These are phyloP conservation scores for Aureobasidium pullulans DNA, from an alignment of 2,329 filamentous ascomycete species.

Conservation along the genomic window DNA sequence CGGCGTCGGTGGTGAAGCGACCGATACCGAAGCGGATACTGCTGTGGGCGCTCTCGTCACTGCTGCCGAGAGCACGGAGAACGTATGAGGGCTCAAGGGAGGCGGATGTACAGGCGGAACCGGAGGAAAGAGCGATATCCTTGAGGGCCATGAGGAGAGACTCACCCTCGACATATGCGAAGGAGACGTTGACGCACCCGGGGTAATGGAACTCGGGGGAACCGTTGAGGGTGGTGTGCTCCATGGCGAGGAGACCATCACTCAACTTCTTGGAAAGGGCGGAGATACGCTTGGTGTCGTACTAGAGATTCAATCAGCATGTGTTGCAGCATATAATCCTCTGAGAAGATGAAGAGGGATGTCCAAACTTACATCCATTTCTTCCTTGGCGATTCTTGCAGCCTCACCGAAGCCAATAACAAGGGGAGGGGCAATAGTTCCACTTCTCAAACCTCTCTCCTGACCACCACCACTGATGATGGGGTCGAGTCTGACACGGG, in stretches of 20 bases:
- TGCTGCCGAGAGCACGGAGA: constrained; percentile 85
- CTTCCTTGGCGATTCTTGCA: constrained; percentile 81
- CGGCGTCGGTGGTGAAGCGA: constrained; percentile 86
- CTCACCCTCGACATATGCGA: constrained; percentile 96
- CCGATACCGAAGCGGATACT: constrained; percentile 97
- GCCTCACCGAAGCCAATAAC: constrained; percentile 93
- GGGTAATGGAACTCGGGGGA: constrained; percentile 79
- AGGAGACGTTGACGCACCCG: constrained; percentile 96
- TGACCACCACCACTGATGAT: constrained; percentile 95
- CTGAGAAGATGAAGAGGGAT: not conserved
- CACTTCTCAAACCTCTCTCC: constrained; percentile 88
- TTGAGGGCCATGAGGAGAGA: constrained; percentile 97
- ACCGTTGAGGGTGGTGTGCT: constrained; percentile 89
- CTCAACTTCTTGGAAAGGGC: constrained; percentile 75
- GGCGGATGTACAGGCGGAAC: constrained; percentile 93
- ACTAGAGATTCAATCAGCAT: constrained; percentile 49
- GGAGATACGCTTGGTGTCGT: constrained; percentile 81
- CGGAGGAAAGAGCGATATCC: constrained; percentile 93
- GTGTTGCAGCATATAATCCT: constrained; percentile 13
- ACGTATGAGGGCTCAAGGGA: constrained; percentile 97
- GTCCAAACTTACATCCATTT: constrained; percentile 62
- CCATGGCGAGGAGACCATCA: constrained; percentile 75
- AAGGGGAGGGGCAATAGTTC: constrained; percentile 81
- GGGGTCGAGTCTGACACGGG: constrained; percentile 87
- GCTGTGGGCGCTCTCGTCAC: constrained; percentile 94